Base-by-base conservation (phyloP, 2,329 filamentous ascomycete species). In the Penicillium psychrosexuale region DNA sequence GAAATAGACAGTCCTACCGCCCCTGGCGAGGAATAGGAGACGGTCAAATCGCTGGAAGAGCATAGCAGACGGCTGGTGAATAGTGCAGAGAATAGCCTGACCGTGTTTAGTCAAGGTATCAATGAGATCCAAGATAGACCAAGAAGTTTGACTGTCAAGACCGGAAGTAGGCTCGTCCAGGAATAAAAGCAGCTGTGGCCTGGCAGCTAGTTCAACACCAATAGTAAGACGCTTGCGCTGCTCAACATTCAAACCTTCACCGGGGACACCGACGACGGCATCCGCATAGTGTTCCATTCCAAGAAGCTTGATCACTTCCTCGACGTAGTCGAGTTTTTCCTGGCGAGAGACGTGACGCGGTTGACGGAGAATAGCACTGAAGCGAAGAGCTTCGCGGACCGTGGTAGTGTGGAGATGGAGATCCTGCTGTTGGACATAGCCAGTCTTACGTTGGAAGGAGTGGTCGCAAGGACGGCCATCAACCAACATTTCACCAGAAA, bases 31-130 rank as follows among this genome's bases (percentile, higher is more conserved):
- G 70, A 89, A 85, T 0, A 88, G 73, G 2, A 88, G 73, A 1
- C 81, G 80, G 57, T 88, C 85, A 50, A 88, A 97, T 55, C 90
- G 88, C 71, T 96, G 90, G 79, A 97, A 96, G 50, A 97, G 81
- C 82, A 96, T 91, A 33, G 92, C 91, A 13, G 90, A 95, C n/a
- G 93, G 93, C 73, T 97, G 93, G 72, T 97, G 93, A 58, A 97
- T 97, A 0, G 93, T 97, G 77, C 91, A 96, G n/a, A 97, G 85
- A 73, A 97, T 90, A 48, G 93, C 92, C 71, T 95, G 91, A 15
- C 93, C 92, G 59, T 86, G 88, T 72, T 93, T 89, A 65, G 91
- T 91, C 33, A 97, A 81, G 75, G 95, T 96, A 74, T 95, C 88
- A 38, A 97, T 82, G 11, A 97, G 82, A 71, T 91, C 87, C 43